Conservation (phyloP, 345 rosid species). For the Syzygium aromaticum region DNA sequence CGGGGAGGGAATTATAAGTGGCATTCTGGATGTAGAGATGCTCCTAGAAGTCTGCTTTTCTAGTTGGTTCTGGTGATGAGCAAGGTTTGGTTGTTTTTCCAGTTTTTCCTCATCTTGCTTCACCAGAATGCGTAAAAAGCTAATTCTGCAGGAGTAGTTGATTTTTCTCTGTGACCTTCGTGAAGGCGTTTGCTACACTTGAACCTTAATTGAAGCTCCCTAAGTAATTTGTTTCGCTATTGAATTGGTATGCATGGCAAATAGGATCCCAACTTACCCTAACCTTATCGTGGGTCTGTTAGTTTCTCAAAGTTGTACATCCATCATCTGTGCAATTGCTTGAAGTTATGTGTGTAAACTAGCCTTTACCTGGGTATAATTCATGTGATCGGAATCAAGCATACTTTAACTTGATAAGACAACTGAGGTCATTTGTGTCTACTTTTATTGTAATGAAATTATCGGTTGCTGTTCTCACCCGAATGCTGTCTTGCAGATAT, state of each 20-base stretch:
- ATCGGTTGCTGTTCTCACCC: conserved; percentile 1
- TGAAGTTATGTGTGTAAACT: not conserved
- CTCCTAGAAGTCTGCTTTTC: not conserved
- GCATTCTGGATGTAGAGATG: not conserved
- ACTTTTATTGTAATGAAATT: not conserved
- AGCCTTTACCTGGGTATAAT: not conserved
- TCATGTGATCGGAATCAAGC: not conserved
- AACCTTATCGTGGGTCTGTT: not conserved
- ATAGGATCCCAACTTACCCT: not conserved
- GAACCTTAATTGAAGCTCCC: not conserved
- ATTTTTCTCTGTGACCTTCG: not conserved
- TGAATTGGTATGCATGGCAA: not conserved
- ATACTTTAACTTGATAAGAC: not conserved
- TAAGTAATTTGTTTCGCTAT: not conserved
- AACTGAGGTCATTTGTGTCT: not conserved
- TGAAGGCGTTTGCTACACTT: not conserved
- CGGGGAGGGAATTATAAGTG: not conserved
- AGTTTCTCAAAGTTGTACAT: not conserved
- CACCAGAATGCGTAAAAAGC: not conserved
- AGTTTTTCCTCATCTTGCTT: not conserved
- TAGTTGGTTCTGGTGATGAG: not conserved
- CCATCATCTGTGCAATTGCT: not conserved
- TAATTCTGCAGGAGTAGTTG: not conserved
- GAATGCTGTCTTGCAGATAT: conserved; percentile 47
- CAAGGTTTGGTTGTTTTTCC: not conserved